Evolutionary conservation across 441 rosid species (phyloP).

Genomic region (Euphorbia corollata): DNA sequence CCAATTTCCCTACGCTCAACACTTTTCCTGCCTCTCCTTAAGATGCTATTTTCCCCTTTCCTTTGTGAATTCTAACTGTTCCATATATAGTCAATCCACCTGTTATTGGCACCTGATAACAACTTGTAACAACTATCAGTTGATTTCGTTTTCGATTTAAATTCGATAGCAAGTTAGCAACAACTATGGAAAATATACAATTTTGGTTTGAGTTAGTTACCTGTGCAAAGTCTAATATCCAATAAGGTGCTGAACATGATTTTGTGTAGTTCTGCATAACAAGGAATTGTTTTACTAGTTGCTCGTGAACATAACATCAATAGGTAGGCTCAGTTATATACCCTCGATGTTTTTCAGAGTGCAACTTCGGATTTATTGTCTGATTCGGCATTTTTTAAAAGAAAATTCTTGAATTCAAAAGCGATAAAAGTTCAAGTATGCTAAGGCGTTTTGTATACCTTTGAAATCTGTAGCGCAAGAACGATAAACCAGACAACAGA

Average conservation of each 20-base stretch:
- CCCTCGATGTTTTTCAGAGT: too few species aligned
- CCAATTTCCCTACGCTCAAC: constrained; percentile 34
- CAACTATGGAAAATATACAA: too few species aligned
- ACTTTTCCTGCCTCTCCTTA: constrained; percentile 29
- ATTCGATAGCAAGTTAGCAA: too few species aligned
- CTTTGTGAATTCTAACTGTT: constrained; percentile 38
- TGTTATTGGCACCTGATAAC: constrained; percentile 44
- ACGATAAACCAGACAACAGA: constrained; percentile 36
- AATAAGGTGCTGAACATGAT: constrained; percentile 37
- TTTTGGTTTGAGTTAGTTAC: too few species aligned
- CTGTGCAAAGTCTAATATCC: constrained; percentile 29
- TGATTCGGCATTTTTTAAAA: too few species aligned
- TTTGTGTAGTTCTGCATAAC: constrained; percentile 33
- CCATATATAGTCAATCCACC: constrained; percentile 33
- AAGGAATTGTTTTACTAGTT: not conserved
- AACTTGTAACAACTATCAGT: too few species aligned
- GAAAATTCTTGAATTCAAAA: not conserved
- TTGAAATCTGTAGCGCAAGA: constrained; percentile 39
- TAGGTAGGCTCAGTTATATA: too few species aligned
- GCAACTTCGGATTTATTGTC: too few species aligned
- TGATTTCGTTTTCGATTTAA: too few species aligned
- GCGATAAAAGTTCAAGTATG: not conserved
- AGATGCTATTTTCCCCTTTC: constrained; percentile 36
- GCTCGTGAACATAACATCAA: too few species aligned
- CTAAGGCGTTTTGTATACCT: constrained; percentile 21